Base-by-base conservation (phyloP, 1,284 basidiomycete genomes). In the Malassezia restricta region DNA sequence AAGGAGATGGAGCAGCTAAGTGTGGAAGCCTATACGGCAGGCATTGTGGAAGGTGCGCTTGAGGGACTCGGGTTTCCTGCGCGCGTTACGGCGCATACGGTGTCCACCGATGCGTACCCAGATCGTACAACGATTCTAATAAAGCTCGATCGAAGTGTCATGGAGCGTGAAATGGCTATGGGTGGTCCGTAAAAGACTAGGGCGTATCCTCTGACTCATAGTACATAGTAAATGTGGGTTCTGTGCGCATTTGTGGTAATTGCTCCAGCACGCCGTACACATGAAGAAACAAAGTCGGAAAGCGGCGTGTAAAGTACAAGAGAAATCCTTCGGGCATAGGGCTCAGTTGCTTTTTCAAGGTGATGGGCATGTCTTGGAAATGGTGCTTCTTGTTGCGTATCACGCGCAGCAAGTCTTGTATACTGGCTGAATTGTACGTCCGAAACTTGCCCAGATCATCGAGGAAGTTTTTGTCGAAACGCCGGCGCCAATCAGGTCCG, bases 341-440 rank as follows among this genome's bases (percentile, higher is more conserved):
- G 7, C 91, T 91, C 11, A 95, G 78, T 71, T 86, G 82, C 51
- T 84, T 81, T 72, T 88, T 89, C 38, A 90, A 85, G 55, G 84
- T 82, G 50, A 89, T 86, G 2, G 90, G 90, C 17, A 95, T 77
- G 73, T 92, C 89, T 76, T 96, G 92, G 70, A 94, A 96, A 73
- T 98, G 92, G 65, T 98, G 86, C 85, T 92, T 95, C 89, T 98
- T 98, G 75, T 98, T 98, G 56, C 94, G 78, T 71, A 98, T 76
- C 1, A 91, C 94, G 41, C 92, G 80, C 47, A 98, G 74, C 20
- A 98, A 76, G 75, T 98, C 94, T 62, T 94, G 85, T 6, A 98
- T 85, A 40, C 84, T 86, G 64, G 78, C 78, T 20, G 85, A 85
- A 70, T 96, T 89, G 73, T 98, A 98, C 75, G 67, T 96, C 91